Conservation (phyloP, 2,329 filamentous ascomycete species). For the Claviceps arundinis region DNA sequence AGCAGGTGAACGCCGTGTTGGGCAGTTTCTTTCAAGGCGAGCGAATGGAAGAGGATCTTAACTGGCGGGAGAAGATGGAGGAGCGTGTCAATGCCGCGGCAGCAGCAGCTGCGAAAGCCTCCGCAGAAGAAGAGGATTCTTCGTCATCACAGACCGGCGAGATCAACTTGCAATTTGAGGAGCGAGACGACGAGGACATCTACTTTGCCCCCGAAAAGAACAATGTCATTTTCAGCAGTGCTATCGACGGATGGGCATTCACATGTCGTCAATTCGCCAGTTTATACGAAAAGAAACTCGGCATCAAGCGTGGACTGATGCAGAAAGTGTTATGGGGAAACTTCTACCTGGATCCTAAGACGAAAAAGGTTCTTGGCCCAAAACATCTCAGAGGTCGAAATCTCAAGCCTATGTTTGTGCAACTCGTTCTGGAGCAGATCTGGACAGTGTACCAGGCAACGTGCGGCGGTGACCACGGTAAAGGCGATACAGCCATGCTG, state of each 20-base stretch:
- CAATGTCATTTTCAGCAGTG: conserved; percentile 97
- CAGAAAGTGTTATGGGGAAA: conserved; percentile 96
- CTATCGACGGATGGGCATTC: conserved; percentile 98
- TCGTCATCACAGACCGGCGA: conserved; percentile 43
- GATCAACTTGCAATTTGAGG: conserved; percentile 53
- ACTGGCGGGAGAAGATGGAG: conserved; percentile 90
- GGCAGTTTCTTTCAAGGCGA: conserved; percentile 97
- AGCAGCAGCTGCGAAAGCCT: conserved; percentile 52
- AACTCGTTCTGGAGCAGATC: conserved; percentile 85
- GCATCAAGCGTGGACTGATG: conserved; percentile 75
- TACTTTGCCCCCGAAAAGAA: conserved; percentile 98
- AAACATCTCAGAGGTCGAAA: conserved; percentile 89
- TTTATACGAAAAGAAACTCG: conserved; percentile 91
- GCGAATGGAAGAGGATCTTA: conserved; percentile 94
- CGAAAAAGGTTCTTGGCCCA: conserved; percentile 76
- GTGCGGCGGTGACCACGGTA: conserved; percentile 66
- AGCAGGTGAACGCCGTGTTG: conserved; percentile 94
- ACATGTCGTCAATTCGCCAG: conserved; percentile 88
- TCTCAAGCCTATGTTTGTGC: conserved; percentile 94
- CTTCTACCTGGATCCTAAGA: conserved; percentile 93
- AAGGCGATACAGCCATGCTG: conserved; percentile 66
- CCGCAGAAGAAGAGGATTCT: conserved; percentile 33
- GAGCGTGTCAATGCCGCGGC: conserved; percentile 63
- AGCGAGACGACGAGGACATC: conserved; percentile 88
- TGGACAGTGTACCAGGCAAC: conserved; percentile 95